Conservation (phyloP, 306 rosid genomes). For the Quercus glauca region DNA sequence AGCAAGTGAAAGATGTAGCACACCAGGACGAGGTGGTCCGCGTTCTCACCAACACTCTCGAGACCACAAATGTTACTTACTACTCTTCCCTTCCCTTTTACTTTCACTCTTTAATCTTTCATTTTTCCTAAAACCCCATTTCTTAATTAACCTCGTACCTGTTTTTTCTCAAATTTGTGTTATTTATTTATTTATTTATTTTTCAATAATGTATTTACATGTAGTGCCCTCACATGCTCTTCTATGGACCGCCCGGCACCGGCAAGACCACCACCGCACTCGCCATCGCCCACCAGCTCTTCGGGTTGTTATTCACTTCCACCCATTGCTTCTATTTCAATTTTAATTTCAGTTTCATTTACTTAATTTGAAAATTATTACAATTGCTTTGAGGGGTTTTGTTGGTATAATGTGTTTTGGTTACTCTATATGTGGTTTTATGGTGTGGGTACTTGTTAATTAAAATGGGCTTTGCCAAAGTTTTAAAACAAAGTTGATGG, state of each 20-base stretch:
- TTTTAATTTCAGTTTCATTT: neutral
- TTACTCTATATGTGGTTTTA: too few species aligned
- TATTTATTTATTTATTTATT: neutral
- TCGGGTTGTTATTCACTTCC: constrained; percentile 53
- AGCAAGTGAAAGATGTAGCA: constrained; percentile 87
- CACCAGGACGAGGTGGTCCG: constrained; percentile 96
- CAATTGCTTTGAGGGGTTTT: too few species aligned
- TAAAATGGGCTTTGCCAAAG: too few species aligned
- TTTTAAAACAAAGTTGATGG: too few species aligned
- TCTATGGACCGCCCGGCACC: constrained; percentile 94
- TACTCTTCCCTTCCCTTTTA: neutral
- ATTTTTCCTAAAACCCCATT: neutral
- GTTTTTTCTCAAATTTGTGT: neutral
- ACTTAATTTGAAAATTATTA: neutral
- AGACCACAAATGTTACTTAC: constrained; percentile 61
- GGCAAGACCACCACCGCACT: constrained; percentile 97
- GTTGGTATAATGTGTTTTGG: too few species aligned
- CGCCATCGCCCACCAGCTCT: constrained; percentile 85
- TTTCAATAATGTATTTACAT: neutral
- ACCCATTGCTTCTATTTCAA: neutral
- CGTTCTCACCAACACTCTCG: constrained; percentile 86
- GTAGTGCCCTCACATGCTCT: constrained; percentile 95
- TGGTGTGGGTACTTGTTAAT: too few species aligned
- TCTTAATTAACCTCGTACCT: neutral
- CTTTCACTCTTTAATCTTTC: neutral